These are phyloP conservation scores for Helichrysum umbraculigerum DNA, from an alignment of 129 eudicot species.

Conservation along the genomic window DNA sequence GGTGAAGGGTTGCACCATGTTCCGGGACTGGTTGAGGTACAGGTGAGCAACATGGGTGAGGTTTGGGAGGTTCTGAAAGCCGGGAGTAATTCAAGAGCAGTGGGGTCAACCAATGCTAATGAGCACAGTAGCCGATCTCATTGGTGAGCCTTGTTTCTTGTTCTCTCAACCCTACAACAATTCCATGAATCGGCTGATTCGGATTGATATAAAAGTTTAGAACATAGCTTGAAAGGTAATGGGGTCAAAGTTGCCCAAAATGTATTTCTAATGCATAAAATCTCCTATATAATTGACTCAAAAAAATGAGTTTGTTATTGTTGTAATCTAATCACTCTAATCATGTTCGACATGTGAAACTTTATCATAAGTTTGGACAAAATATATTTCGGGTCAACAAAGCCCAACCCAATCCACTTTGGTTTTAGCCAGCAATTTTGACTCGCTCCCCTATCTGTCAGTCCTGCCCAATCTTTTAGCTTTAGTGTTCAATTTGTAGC, in stretches of 20 bases:
- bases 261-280: background rate
- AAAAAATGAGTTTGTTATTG: background rate
- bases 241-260: background rate
- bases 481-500: background rate
- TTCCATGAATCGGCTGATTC: slow-evolving; percentile 4
- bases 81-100: too few species aligned
- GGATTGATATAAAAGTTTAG: background rate
- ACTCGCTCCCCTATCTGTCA: background rate
- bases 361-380: background rate
- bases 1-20: too few species aligned
- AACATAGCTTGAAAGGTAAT: background rate
- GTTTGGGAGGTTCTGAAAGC: too few species aligned
- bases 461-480: background rate
- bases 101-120: slow-evolving; percentile 87
- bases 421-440: background rate
- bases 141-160: slow-evolving; percentile 50
- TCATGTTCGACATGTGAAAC: background rate
- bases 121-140: slow-evolving; percentile 98
- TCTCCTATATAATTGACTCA: too few species aligned
- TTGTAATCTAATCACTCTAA: background rate
- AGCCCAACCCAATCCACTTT: background rate
- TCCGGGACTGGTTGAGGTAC: too few species aligned
- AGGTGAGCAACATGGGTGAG: too few species aligned
- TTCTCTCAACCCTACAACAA: background rate
- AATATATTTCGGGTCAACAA: background rate